Evolutionary conservation across 2,329 filamentous ascomycete species (phyloP), one percentile per base, ranked within the genome.

Genomic region (Neonectria coccinea): DNA sequence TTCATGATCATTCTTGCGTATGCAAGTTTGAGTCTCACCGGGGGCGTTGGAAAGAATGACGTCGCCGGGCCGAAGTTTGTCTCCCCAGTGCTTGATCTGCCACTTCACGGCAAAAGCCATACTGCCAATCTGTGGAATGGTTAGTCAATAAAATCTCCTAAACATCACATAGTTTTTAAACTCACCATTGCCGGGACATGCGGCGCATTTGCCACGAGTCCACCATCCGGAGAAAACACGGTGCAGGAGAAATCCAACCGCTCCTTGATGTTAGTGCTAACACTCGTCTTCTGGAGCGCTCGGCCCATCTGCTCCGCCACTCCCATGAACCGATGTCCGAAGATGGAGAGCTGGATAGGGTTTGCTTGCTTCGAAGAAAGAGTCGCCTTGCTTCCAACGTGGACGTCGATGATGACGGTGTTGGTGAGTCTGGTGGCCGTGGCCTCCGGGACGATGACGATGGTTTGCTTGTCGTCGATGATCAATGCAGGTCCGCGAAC

Each of bases 381-480:
- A 45, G 18, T 57, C 44, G 74, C 71, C 59, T 74, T 77, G 27
- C 75, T 84, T 69, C 56, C 75, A 66, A 86, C 80, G 48, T 89
- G 88, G 58, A 95, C 87, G 68, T 97, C 93, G 76, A 97, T 94
- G 9, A 97, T 85, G 11, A 97, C 92, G 72, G 97, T 94, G 0
- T 93, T 96, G 61, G 92, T 85, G 20, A 97, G 89, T 39, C 97
- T 83, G 18, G 93, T 80, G 0, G 94, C 94, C n/a, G 88, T 87
- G 1, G 93, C 88, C 33, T 87, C 87, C 0, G 94, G 94, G 0
- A 92, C 91, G 7, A 97, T 89, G 1, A 97, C 92, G 67, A 97
- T 95, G 0, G 94, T 97, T 78, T 97, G 94, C 1, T 91, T 94
- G 7, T 91, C 91, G 75, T 94, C 94, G 2, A 92, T 92, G 62